These are phyloP conservation scores for Blumeria graminis DNA, from an alignment of 2,329 filamentous ascomycete species.

Conservation along the genomic window DNA sequence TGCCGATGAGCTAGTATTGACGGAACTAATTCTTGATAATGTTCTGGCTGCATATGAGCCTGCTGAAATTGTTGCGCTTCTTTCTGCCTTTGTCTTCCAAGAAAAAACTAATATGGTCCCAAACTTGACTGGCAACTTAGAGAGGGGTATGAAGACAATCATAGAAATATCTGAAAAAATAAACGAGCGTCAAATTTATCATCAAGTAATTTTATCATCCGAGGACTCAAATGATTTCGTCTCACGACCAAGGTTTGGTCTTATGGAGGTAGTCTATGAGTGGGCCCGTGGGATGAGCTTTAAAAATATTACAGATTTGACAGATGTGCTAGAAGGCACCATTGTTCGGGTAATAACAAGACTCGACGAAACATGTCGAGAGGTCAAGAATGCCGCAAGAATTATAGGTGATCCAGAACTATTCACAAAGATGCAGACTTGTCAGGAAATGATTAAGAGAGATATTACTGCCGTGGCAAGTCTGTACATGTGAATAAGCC, in stretches of 20 bases:
- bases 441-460: conserved; percentile 92
- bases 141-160: conserved; percentile 65
- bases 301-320: conserved; percentile 88
- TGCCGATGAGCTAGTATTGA: conserved; percentile 84
- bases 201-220: conserved; percentile 75
- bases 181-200: conserved; percentile 65
- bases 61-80: conserved; percentile 81
- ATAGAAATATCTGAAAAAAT: conserved; percentile 80
- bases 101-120: conserved; percentile 77
- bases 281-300: conserved; percentile 97
- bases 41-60: conserved; percentile 87
- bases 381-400: conserved; percentile 90
- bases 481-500: conserved; percentile 44
- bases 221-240: conserved; percentile 89
- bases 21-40: conserved; percentile 89
- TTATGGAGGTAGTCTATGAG: conserved; percentile 95
- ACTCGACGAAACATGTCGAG: conserved; percentile 83
- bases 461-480: conserved; percentile 81
- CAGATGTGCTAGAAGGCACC: conserved; percentile 88
- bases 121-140: conserved; percentile 56
- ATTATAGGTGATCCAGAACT: conserved; percentile 85
- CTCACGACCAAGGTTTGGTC: conserved; percentile 63
- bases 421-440: conserved; percentile 90
- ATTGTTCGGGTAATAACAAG: conserved; percentile 89
- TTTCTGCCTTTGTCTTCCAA: conserved; percentile 92